A percentile compares a stretch with the other conserved stretches of the same genome.
phyloP scores from a whole-genome alignment of 164 flowering plant species.

The Magnolia changhungtana region DNA sequence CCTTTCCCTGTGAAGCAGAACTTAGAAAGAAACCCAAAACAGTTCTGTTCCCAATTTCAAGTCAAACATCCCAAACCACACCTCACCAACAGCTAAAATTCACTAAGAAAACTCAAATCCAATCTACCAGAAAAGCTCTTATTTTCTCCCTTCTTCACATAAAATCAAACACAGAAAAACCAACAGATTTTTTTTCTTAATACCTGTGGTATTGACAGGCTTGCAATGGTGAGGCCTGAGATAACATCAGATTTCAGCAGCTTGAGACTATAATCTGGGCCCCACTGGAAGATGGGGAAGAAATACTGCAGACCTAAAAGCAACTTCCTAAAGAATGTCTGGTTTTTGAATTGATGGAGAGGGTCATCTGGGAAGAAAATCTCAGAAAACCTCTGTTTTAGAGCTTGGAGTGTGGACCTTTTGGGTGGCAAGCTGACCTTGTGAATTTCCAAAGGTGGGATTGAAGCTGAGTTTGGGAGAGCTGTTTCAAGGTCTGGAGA shows the following conservation, averaged over 20 bases:
- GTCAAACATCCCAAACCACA: not conserved
- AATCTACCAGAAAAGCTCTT: not conserved
- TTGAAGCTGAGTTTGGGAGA: slow-evolving; percentile 10
- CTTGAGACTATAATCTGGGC: slow-evolving; percentile 29
- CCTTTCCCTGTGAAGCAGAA: not conserved
- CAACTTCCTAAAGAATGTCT: slow-evolving; percentile 34
- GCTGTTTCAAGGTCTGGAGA: slow-evolving; percentile 26
- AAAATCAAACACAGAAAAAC: not conserved
- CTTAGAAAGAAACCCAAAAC: not conserved
- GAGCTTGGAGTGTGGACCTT: slow-evolving; percentile 43
- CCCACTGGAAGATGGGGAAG: slow-evolving; percentile 77
- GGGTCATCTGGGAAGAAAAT: slow-evolving; percentile 95
- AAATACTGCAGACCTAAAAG: slow-evolving; percentile 62
- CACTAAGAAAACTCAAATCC: not conserved
- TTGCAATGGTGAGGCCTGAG: slow-evolving; percentile 69
- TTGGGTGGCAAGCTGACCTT: slow-evolving; percentile 64
- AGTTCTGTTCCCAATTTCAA: not conserved
- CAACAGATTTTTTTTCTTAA: not conserved
- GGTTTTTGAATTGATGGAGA: slow-evolving; percentile 64
- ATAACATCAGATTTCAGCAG: slow-evolving; percentile 48
- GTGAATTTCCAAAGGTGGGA: slow-evolving; percentile 39
- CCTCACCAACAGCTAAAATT: not conserved
- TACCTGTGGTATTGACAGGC: slow-evolving; percentile 65
- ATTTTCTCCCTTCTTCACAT: not conserved
- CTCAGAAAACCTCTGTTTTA: slow-evolving; percentile 57